phyloP scores from a whole-genome alignment of 1,284 basidiomycete species.

The Xerocomus nothofagi region DNA sequence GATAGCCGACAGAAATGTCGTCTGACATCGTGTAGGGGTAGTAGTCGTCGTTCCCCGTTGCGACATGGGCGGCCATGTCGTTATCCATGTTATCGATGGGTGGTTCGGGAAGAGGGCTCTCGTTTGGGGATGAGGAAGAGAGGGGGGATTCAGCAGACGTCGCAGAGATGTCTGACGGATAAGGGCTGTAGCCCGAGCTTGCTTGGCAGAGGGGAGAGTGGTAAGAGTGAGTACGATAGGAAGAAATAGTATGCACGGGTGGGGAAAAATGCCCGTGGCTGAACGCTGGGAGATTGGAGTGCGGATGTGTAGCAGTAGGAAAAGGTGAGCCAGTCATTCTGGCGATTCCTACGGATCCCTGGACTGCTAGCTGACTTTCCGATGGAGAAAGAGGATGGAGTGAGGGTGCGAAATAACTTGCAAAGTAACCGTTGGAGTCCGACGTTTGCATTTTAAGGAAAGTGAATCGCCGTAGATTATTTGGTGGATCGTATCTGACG shows the following conservation, averaged over 20 bases:
- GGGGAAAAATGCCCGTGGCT: slow-evolving; percentile 26
- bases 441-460: slow-evolving; percentile 33
- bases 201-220: slow-evolving; percentile 20
- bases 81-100: slow-evolving; percentile 35
- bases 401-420: slow-evolving; percentile 27
- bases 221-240: slow-evolving; percentile 28
- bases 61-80: slow-evolving; percentile 30
- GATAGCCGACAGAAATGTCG: slow-evolving; percentile 26
- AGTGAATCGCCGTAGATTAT: slow-evolving; percentile 16
- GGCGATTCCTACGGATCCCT: slow-evolving; percentile 14
- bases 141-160: slow-evolving; percentile 35
- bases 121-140: slow-evolving; percentile 35
- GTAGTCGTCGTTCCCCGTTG: slow-evolving; percentile 29
- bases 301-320: slow-evolving; percentile 20
- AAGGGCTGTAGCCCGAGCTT: slow-evolving; percentile 30
- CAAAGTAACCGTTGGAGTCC: slow-evolving; percentile 21
- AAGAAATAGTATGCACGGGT: slow-evolving; percentile 10
- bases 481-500: slow-evolving; percentile 24
- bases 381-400: slow-evolving; percentile 16
- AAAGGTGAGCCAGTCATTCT: slow-evolving; percentile 29
- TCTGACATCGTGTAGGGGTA: slow-evolving; percentile 31
- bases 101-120: slow-evolving; percentile 36
- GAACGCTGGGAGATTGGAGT: slow-evolving; percentile 17
- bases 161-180: slow-evolving; percentile 32
- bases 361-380: slow-evolving; percentile 5